Evolutionary conservation across 2,329 filamentous ascomycete species (phyloP).

Genomic region (Fusarium abutilonis): DNA sequence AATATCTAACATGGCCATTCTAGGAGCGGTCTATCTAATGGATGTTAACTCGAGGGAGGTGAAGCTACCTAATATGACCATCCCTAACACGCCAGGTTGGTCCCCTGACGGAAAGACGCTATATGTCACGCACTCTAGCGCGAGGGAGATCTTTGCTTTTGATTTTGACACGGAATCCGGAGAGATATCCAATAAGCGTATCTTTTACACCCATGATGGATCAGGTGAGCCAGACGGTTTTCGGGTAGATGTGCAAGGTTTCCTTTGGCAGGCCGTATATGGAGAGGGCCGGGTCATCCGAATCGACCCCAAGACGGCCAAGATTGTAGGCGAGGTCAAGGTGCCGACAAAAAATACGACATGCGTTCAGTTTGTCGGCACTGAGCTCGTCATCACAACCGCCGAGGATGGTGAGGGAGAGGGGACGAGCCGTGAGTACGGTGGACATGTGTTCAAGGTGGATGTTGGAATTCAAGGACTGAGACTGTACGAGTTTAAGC

Average conservation of each 20-base stretch:
- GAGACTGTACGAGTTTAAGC: slow-evolving; percentile 71
- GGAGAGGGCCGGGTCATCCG: slow-evolving; percentile 79
- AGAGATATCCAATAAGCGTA: slow-evolving; percentile 71
- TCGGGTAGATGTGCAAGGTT: slow-evolving; percentile 83
- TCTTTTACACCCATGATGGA: slow-evolving; percentile 76
- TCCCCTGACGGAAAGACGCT: slow-evolving; percentile 76
- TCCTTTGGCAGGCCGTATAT: slow-evolving; percentile 89
- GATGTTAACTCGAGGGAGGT: slow-evolving; percentile 67
- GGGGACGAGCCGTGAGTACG: slow-evolving; percentile 68
- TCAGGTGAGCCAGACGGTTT: slow-evolving; percentile 83
- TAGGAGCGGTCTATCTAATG: slow-evolving; percentile 79
- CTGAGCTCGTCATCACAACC: slow-evolving; percentile 80
- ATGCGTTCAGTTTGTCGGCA: slow-evolving; percentile 82
- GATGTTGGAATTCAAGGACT: slow-evolving; percentile 78
- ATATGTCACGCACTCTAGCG: slow-evolving; percentile 85
- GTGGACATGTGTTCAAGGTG: slow-evolving; percentile 78
- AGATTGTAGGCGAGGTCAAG: slow-evolving; percentile 77
- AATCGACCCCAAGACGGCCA: slow-evolving; percentile 71
- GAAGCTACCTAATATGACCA: slow-evolving; percentile 72
- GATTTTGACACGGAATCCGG: slow-evolving; percentile 76
- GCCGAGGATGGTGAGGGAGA: slow-evolving; percentile 74
- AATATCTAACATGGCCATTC: slow-evolving; percentile 9
- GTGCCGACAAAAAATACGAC: slow-evolving; percentile 83
- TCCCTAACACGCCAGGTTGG: slow-evolving; percentile 89
- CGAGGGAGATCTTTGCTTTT: slow-evolving; percentile 75